Evolutionary conservation across 768 basidiomycete species (phyloP), one percentile per base, ranked within the genome.

Genomic region (Lactarius sanguifluus): DNA sequence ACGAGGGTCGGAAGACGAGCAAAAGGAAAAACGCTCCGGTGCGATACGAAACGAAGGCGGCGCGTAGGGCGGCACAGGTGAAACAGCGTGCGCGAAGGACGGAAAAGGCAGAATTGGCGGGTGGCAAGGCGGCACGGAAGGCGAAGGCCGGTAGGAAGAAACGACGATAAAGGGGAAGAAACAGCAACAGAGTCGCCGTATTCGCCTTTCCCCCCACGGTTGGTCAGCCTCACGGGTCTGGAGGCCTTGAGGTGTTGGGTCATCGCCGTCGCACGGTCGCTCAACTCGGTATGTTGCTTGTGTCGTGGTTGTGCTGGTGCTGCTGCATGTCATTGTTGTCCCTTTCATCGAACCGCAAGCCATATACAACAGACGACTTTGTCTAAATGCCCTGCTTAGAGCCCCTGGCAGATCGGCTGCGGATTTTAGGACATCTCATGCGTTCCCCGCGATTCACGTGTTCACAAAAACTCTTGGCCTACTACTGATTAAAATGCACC

Each of bases 51-150:
- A 90, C 86, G 5, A 89, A 86, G 70, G 82, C 83, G 36, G 90
- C 82, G 40, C 80, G 92, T 67, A 85, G 81, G 68, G 77, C 79
- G 57, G 85, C 90, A 62, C 82, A 80, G 67, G 77, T 78, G 61
- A 91, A 88, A 73, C 90, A 93, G 74, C 79, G 78, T 50, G 81
- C 79, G 52, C 81, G 90, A 61, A 83, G 86, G 71, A 81, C 82
- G 6, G 87, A 92, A 75, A 92, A 91, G 75, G 90, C 89, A 15
- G 86, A 85, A 70, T 76, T 83, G 56, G 90, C 89, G 32, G 86
- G 90, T 47, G 89, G 88, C 32, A 89, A 83, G 72, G 80, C 80
- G 12, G 76, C 81, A 23, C 77, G 83, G 69, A 85, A 79, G 73
- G 25, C 25, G 6, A 69, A 64, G 58, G 69, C 28, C n/a, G 71